Evolutionary conservation across 2,329 filamentous ascomycete species (phyloP).

Genomic region (Penicillium digitatum): DNA sequence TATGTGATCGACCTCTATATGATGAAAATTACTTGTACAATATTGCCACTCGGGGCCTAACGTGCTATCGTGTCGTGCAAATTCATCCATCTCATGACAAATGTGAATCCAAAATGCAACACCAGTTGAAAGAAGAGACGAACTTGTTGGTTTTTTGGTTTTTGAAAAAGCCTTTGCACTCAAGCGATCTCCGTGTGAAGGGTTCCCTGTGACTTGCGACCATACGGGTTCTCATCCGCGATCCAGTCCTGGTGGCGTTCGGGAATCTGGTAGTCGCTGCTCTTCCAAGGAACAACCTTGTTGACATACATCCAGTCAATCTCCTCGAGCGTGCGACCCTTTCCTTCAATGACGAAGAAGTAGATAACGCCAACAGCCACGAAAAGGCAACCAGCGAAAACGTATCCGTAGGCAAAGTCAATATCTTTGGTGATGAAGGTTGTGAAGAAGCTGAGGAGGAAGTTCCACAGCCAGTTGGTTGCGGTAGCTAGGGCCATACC

Average conservation of each 20-base stretch:
- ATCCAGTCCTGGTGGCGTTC: slow-evolving; percentile 18
- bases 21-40: slow-evolving; percentile 2
- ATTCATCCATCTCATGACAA: slow-evolving; percentile 7
- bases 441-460: slow-evolving; percentile 70
- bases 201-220: slow-evolving; percentile 22
- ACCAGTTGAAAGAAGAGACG: slow-evolving; percentile 28
- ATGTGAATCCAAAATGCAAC: slow-evolving; percentile 2
- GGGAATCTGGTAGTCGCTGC: slow-evolving; percentile 45
- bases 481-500: slow-evolving; percentile 76
- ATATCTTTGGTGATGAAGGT: slow-evolving; percentile 70
- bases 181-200: slow-evolving; percentile 31
- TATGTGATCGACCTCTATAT: background rate
- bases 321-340: slow-evolving; percentile 67
- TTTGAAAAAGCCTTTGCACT: background rate
- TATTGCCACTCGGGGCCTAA: slow-evolving; percentile 8
- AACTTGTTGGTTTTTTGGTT: background rate
- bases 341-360: slow-evolving; percentile 72
- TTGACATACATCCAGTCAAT: slow-evolving; percentile 71
- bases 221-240: slow-evolving; percentile 16
- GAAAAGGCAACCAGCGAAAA: slow-evolving; percentile 70
- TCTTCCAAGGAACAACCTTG: slow-evolving; percentile 57
- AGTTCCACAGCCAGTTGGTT: slow-evolving; percentile 73
- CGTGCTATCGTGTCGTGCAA: slow-evolving; percentile 2
- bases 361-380: slow-evolving; percentile 60
- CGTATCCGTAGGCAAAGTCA: slow-evolving; percentile 69